Conservation (phyloP, 2,329 filamentous ascomycete genomes). For the Teratosphaeriaceae sp. region DNA sequence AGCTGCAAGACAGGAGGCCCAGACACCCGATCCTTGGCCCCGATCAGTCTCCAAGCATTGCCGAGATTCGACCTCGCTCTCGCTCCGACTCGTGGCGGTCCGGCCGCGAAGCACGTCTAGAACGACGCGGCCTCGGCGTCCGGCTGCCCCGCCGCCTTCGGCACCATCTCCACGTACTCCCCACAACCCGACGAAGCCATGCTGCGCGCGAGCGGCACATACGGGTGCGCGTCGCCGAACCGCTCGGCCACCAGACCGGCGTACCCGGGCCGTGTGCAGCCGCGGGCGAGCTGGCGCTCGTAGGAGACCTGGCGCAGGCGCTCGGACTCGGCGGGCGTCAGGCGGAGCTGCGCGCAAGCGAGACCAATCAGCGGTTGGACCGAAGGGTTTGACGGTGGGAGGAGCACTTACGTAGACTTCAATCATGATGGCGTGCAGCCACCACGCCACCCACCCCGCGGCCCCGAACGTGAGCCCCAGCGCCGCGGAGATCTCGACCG, state of each 20-base stretch:
- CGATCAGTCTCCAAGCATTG: no score
- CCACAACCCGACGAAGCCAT: not conserved
- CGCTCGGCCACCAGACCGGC: slow-evolving; percentile 31
- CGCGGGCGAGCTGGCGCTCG: slow-evolving; percentile 49
- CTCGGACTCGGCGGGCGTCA: slow-evolving; percentile 50
- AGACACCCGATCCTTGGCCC: no score
- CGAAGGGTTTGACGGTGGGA: slow-evolving; percentile 48
- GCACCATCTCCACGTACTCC: not conserved
- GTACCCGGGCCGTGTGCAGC: slow-evolving; percentile 43
- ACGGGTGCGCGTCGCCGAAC: slow-evolving; percentile 1
- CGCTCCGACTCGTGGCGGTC: no score
- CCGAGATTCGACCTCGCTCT: no score
- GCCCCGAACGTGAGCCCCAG: slow-evolving; percentile 48
- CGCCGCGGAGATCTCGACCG: slow-evolving; percentile 35
- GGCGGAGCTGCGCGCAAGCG: slow-evolving; percentile 42
- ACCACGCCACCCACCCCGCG: slow-evolving; percentile 47
- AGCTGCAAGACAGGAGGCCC: no score
- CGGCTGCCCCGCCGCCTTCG: not conserved
- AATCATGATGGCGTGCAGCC: slow-evolving; percentile 42
- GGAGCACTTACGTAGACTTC: slow-evolving; percentile 40
- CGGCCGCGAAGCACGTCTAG: no score
- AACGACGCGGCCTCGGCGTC: not conserved
- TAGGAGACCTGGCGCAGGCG: slow-evolving; percentile 50
- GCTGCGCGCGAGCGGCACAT: not conserved
- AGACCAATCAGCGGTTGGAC: slow-evolving; percentile 11